Conservation (phyloP, 2,329 filamentous ascomycete species). For the Hypoxylon sp. region DNA sequence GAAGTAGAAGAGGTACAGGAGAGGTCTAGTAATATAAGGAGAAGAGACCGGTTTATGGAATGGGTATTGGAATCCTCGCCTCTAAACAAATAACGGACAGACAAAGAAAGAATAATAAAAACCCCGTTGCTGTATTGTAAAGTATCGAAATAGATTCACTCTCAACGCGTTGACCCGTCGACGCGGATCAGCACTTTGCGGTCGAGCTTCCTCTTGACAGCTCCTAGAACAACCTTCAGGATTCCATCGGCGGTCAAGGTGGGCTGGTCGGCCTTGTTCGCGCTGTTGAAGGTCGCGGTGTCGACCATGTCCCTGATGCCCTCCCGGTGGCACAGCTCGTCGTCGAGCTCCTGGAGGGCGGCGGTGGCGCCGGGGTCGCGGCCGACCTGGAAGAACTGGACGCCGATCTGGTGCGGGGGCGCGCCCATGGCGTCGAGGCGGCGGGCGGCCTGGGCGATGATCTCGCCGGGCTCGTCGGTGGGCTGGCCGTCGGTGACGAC, state of each 20-base stretch:
- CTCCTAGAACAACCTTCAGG: slow-evolving; percentile 84
- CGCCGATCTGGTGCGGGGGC: slow-evolving; percentile 83
- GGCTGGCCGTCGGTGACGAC: slow-evolving; percentile 91
- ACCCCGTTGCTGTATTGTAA: no score
- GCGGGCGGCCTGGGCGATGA: slow-evolving; percentile 74
- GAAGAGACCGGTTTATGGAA: no score
- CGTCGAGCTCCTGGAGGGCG: slow-evolving; percentile 79
- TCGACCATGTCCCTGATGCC: slow-evolving; percentile 89
- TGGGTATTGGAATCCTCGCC: no score
- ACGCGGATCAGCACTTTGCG: slow-evolving; percentile 51
- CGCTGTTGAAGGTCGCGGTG: slow-evolving; percentile 79
- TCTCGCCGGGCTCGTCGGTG: slow-evolving; percentile 79
- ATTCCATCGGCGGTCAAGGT: slow-evolving; percentile 76
- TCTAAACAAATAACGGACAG: no score
- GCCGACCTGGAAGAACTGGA: slow-evolving; percentile 97
- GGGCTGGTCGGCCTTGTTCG: slow-evolving; percentile 54
- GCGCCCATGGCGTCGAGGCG: slow-evolving; percentile 78
- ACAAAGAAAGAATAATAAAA: neutral
- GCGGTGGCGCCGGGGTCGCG: slow-evolving; percentile 72
- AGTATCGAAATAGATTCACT: neutral
- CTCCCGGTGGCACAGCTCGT: slow-evolving; percentile 68
- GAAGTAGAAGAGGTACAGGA: no score
- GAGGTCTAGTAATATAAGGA: no score
- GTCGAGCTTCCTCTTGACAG: slow-evolving; percentile 76
- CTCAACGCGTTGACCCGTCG: slow-evolving; percentile 13